Base-by-base conservation (phyloP, 1,284 basidiomycete genomes). In the Puccinia hordei region DNA sequence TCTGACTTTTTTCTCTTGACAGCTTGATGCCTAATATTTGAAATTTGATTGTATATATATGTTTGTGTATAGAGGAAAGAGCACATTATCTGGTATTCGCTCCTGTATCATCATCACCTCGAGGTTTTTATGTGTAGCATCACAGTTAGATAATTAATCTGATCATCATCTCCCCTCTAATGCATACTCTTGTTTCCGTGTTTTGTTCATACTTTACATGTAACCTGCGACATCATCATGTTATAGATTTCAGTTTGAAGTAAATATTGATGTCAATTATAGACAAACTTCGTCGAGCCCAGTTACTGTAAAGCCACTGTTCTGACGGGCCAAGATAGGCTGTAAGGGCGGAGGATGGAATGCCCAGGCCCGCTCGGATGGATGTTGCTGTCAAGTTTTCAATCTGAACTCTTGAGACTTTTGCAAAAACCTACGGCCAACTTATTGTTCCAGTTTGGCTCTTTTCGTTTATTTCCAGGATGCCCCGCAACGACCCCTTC, bases 21-120 rank as follows among this genome's bases (percentile, higher is more conserved):
- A 63, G 61, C 35, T n/a, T 63, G 33, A 51, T 69, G 66, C 66
- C 41, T 49, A 51, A 69, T 17, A 51, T 69, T 27, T 69, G 13
- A 69, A 17, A 51, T 19, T 44, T 30, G 13, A 12, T 66, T 27
- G 8, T 27, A 33, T 15, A 44, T 17, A 69, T 46, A 38, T 49
- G 1, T 27, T 33, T 69, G 44, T 17, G 4, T 41, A n/a, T 49
- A 41, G 17, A 49, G 66, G 66, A 69, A 49, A 63, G 33, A 17
- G 15, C 35, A 19, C 41, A 5, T 59, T 13, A 17, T 59, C 10
- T 41, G 6, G 53, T 55, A 24, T 55, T 63, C 12, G 0, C 41
- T 38, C 35, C 13, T 63, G 61, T 63, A 69, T 69, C 66, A 69
- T 69, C 66, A 49, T 49, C 44, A 19, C 8, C 33, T 35, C 3